Evolutionary conservation across 2,329 filamentous ascomycete genomes (phyloP), one percentile per base, ranked within the genome.

Genomic region (Elsinoe batatas): DNA sequence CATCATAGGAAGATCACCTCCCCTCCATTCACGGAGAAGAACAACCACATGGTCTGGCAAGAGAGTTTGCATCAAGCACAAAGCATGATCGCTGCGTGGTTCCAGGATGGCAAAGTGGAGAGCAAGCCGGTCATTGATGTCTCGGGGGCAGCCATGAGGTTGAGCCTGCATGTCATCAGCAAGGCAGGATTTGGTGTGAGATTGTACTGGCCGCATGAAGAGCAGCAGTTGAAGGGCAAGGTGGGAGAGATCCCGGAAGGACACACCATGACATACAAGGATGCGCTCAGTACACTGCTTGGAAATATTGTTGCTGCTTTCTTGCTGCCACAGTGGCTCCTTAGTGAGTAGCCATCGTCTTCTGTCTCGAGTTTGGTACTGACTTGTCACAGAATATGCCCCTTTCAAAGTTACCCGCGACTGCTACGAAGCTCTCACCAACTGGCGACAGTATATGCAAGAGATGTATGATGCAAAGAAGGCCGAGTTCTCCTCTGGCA

Each of bases 1-100:
- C 76, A 80, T 69, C 87, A 91, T 67, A 79, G 87, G 59, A 88
- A 86, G 69, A 78, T 83, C 42, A 85, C 82, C 0, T 80, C 83
- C 26, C 81, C 85, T 0, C 81, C 81, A 3, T 91, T 91, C 68
- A 88, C 84, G 57, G 87, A 91, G 71, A 82, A 79, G 70, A 91
- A 88, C 67, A 84, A 87, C 56, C 74, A 77, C 12, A 67, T 87
- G 22, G 82, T 87, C 1, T 88, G 83, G 68, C 71, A 71, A 7
- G 83, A 87, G 65, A 76, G 79, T 1, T 72, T 85, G 56, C 71
- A 74, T 56, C 86, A 91, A 71, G 79, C 84, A 0, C 71, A 78
- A 58, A 76, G 77, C 11, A 78, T 88, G 78, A 63, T 87, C 30
- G 66, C 69, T 35, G 73, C 75, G 47, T 87, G 83, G 82, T 69